Evolutionary conservation across 2,329 filamentous ascomycete species (phyloP), one percentile per base, ranked within the genome.

Genomic region (Aspergillus sp.): DNA sequence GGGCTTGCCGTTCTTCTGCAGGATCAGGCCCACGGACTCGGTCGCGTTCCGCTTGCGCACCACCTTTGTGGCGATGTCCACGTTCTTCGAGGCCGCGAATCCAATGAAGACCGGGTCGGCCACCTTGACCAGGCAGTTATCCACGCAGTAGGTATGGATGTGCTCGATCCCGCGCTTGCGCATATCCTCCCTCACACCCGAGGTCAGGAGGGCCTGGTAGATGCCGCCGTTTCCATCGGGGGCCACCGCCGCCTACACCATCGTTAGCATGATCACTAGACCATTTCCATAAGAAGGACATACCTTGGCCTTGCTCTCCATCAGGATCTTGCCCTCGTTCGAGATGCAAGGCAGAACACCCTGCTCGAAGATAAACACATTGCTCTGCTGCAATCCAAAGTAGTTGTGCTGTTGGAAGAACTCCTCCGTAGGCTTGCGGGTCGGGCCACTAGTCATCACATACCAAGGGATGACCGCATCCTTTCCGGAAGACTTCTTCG

Each of bases 41-140:
- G 90, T 95, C 49, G 94, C 93, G 69, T 93, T 89, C 65, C 94
- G 91, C 84, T 99, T 99, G 64, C 94, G 90, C 55, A 99, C 94
- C n/a, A 96, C 94, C 81, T 99, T 99, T 63, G 94, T 99, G 30
- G 93, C 93, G 66, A 99, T 95, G 75, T 96, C 91, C 63, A 96
- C 93, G 55, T 90, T 78, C 72, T 93, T 89, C 47, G 86, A 83
- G 40, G 93, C 91, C 4, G 91, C 83, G 76, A 97, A 97, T 62
- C 94, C 94, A 64, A 97, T 87, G 77, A 99, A 97, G 62, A 90
- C 83, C 13, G 94, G 94, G 68, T 99, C 94, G 24, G 93, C 93
- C n/a, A 99, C 93, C 76, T 90, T 93, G 71, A 96, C 93, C n/a
- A 99, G 83, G 77, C 93, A 97, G 80, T 99, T 99, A 78, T 99